Percentiles rank a stretch among this genome's conserved stretches.
Evolutionary conservation across 768 basidiomycete species (phyloP).

Genomic region (Termitomyces sp.): DNA sequence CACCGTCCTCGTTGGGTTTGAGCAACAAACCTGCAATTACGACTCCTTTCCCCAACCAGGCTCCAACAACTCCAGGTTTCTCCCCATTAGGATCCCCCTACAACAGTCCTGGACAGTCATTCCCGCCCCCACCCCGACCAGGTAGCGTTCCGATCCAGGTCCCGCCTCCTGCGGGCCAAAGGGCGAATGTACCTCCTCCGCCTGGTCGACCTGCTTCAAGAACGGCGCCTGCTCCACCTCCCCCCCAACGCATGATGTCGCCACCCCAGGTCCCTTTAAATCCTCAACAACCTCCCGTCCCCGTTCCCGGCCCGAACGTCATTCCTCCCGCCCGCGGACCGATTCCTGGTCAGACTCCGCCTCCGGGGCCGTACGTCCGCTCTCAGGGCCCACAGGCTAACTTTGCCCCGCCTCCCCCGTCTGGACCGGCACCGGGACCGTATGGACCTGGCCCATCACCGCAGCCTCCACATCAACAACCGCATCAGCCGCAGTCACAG

Average conservation of each 20-base stretch:
- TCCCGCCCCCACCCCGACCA: conserved; percentile 66
- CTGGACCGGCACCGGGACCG: conserved; percentile 24
- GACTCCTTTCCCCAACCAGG: conserved; percentile 81
- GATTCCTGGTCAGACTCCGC: conserved; percentile 38
- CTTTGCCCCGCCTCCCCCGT: conserved; percentile 24
- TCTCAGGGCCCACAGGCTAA: conserved; percentile 22
- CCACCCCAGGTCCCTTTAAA: conserved; percentile 36
- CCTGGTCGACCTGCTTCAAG: conserved; percentile 28
- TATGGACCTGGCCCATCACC: conserved; percentile 14
- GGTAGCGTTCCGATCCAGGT: conserved; percentile 53
- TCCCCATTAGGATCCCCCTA: conserved; percentile 43
- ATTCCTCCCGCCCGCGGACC: conserved; percentile 40
- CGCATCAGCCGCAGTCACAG: conserved; percentile 20
- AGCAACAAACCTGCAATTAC: conserved; percentile 72
- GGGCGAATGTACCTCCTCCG: conserved; percentile 30
- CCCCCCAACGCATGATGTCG: conserved; percentile 41
- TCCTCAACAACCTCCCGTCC: conserved; percentile 35
- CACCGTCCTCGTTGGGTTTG: conserved; percentile 43
- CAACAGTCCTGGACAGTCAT: conserved; percentile 35
- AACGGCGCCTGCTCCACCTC: conserved; percentile 25
- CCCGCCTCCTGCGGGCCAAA: conserved; percentile 35
- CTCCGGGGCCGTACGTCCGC: conserved; percentile 37
- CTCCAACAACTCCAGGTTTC: conserved; percentile 39
- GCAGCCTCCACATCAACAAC: conserved; percentile 18
- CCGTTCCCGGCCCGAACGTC: conserved; percentile 45